phyloP scores from a whole-genome alignment of 805 yeast species.

The Hanseniaspora lachancei region DNA sequence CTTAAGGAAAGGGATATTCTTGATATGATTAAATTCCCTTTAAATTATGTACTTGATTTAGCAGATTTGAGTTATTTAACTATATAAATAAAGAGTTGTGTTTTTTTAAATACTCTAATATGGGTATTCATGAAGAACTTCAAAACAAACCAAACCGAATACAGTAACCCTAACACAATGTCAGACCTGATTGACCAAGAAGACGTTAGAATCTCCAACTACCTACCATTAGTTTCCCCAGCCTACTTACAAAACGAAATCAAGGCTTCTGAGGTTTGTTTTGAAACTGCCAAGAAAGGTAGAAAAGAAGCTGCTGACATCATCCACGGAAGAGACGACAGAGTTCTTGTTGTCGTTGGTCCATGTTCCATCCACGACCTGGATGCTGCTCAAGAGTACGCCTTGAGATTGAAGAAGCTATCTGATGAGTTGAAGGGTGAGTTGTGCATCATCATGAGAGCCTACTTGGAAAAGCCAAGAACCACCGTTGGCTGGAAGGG shows the following conservation, averaged over 20 bases:
- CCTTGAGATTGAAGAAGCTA: constrained; percentile 49
- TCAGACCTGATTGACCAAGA: constrained; percentile 26
- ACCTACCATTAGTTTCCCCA: constrained; percentile 90
- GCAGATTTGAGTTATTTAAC: no score
- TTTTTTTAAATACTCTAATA: no score
- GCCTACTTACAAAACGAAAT: constrained; percentile 78
- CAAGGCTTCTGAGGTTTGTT: constrained; percentile 45
- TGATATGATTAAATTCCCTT: no score
- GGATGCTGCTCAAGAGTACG: constrained; percentile 79
- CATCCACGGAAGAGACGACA: constrained; percentile 64
- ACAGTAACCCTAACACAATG: not conserved
- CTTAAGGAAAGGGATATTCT: no score
- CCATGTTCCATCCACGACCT: constrained; percentile 96
- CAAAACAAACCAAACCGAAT: not conserved
- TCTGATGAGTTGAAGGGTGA: constrained; percentile 63
- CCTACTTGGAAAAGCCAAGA: constrained; percentile 95
- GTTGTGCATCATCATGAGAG: constrained; percentile 84
- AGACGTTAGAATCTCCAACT: constrained; percentile 71
- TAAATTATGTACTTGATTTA: no score
- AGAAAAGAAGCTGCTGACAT: constrained; percentile 68
- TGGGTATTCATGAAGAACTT: not conserved
- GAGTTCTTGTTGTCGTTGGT: constrained; percentile 78
- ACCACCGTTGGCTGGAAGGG: constrained; percentile 99
- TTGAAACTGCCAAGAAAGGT: constrained; percentile 58
- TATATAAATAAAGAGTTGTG: no score